These are phyloP conservation scores for Pyricularia sp. DNA, from an alignment of 2,329 filamentous ascomycete genomes.

Conservation along the genomic window DNA sequence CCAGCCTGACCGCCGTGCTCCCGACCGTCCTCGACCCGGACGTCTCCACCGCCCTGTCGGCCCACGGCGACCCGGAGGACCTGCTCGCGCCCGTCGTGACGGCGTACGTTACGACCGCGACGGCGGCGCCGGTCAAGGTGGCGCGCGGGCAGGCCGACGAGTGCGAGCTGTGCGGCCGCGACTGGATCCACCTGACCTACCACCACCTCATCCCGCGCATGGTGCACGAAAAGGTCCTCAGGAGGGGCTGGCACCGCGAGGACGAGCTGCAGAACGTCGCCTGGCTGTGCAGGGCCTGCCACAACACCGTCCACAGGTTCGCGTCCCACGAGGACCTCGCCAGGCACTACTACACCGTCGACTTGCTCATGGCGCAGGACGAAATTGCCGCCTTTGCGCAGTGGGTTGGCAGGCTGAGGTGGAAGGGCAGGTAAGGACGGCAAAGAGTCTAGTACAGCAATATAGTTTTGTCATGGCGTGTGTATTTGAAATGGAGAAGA, in stretches of 20 bases:
- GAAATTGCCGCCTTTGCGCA: slow-evolving; percentile 62
- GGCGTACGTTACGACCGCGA: slow-evolving; percentile 49
- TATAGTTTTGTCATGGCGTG: too few relatives aligned
- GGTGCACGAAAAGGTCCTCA: slow-evolving; percentile 67
- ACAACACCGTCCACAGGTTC: slow-evolving; percentile 71
- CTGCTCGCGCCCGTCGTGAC: slow-evolving; percentile 57
- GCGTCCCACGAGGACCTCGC: slow-evolving; percentile 72
- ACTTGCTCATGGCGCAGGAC: slow-evolving; percentile 58
- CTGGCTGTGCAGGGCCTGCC: slow-evolving; percentile 79
- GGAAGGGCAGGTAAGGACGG: slow-evolving; percentile 45
- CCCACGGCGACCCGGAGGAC: slow-evolving; percentile 45
- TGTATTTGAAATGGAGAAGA: too few relatives aligned
- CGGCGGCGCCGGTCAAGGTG: slow-evolving; percentile 54
- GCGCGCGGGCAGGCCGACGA: slow-evolving; percentile 38
- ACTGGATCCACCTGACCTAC: slow-evolving; percentile 70
- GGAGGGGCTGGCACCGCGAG: slow-evolving; percentile 69
- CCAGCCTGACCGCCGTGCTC: slow-evolving; percentile 40
- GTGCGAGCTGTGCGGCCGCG: slow-evolving; percentile 70
- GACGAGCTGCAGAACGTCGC: slow-evolving; percentile 72
- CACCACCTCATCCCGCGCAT: slow-evolving; percentile 78
- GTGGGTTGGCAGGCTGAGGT: slow-evolving; percentile 66
- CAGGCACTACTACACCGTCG: slow-evolving; percentile 61
- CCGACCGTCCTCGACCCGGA: slow-evolving; percentile 43
- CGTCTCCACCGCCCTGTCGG: slow-evolving; percentile 55
- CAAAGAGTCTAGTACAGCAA: too few relatives aligned